These are phyloP conservation scores for Trematosphaeria pertusa DNA, from an alignment of 2,329 filamentous ascomycete species.

Conservation along the genomic window DNA sequence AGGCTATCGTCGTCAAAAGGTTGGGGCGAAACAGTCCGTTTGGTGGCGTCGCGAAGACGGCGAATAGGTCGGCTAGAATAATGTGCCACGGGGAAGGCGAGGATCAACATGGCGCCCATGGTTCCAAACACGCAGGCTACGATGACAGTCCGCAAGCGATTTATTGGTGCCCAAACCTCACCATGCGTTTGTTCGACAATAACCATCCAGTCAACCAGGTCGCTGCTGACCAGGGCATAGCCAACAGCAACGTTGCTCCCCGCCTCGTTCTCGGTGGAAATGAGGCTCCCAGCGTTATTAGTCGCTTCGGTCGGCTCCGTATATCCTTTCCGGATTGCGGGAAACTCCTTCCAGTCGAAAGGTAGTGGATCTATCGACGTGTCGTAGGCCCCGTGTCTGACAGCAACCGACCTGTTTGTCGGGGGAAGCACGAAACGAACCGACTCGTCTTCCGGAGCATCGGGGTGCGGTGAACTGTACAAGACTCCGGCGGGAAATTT, in stretches of 20 bases:
- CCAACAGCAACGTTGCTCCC: conserved; percentile 76
- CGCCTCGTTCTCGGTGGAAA: conserved; percentile 78
- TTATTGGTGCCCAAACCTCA: conserved; percentile 80
- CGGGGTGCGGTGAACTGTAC: conserved; percentile 28
- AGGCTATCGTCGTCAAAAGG: conserved; percentile 58
- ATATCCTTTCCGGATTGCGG: conserved; percentile 68
- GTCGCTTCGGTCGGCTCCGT: conserved; percentile 52
- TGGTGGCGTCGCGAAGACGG: conserved; percentile 75
- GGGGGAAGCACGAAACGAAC: conserved; percentile 46
- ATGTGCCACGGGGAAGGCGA: conserved; percentile 82
- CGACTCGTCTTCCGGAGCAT: conserved; percentile 29
- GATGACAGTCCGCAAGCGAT: conserved; percentile 77
- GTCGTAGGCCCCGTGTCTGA: conserved; percentile 38
- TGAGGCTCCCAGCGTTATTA: conserved; percentile 72
- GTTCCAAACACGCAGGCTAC: conserved; percentile 87
- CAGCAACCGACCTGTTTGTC: conserved; percentile 26
- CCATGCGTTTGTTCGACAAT: conserved; percentile 76
- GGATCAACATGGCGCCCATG: conserved; percentile 71
- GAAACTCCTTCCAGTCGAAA: conserved; percentile 69
- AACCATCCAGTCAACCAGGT: conserved; percentile 81
- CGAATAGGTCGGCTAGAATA: conserved; percentile 81
- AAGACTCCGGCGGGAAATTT: conserved; percentile 47
- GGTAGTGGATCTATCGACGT: conserved; percentile 29
- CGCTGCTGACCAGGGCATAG: conserved; percentile 72
- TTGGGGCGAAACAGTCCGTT: conserved; percentile 73